Evolutionary conservation across 768 basidiomycete species (phyloP).

Genomic region (Suillus sp.): DNA sequence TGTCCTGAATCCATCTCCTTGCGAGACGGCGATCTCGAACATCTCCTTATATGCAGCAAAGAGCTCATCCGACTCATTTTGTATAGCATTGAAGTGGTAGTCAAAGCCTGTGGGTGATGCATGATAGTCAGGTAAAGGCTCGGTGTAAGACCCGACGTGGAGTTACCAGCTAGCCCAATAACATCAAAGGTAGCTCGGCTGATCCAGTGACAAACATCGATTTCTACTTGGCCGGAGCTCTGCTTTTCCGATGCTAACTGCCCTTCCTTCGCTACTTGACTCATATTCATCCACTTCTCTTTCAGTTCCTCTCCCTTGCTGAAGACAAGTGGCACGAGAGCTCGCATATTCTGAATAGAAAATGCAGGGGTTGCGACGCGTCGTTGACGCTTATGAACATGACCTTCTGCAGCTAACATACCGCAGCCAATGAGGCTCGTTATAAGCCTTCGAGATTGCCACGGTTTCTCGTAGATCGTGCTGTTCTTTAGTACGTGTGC

Average conservation of each 20-base stretch:
- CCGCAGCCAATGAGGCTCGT: slow-evolving; percentile 80
- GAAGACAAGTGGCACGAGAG: slow-evolving; percentile 72
- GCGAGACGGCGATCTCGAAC: slow-evolving; percentile 73
- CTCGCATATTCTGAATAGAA: slow-evolving; percentile 75
- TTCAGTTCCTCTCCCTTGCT: slow-evolving; percentile 63
- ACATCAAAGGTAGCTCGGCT: slow-evolving; percentile 88
- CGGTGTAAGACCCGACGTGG: background rate
- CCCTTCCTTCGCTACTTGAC: slow-evolving; percentile 33
- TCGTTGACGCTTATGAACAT: slow-evolving; percentile 77
- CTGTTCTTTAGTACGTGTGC: slow-evolving; percentile 74
- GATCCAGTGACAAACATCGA: slow-evolving; percentile 83
- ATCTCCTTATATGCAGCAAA: slow-evolving; percentile 83
- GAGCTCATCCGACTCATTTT: slow-evolving; percentile 76
- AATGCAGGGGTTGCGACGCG: slow-evolving; percentile 79
- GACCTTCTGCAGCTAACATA: slow-evolving; percentile 78
- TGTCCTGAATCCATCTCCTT: slow-evolving; percentile 46
- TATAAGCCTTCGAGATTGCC: slow-evolving; percentile 74
- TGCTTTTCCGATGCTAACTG: slow-evolving; percentile 2
- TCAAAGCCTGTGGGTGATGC: slow-evolving; percentile 62
- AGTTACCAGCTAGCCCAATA: slow-evolving; percentile 82
- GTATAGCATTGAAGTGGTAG: slow-evolving; percentile 83
- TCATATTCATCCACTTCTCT: slow-evolving; percentile 59
- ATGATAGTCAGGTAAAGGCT: background rate
- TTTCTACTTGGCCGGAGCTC: slow-evolving; percentile 36
- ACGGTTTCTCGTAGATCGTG: slow-evolving; percentile 80